phyloP scores from a whole-genome alignment of 2,329 filamentous ascomycete genomes.

The Gremmenia infestans region DNA sequence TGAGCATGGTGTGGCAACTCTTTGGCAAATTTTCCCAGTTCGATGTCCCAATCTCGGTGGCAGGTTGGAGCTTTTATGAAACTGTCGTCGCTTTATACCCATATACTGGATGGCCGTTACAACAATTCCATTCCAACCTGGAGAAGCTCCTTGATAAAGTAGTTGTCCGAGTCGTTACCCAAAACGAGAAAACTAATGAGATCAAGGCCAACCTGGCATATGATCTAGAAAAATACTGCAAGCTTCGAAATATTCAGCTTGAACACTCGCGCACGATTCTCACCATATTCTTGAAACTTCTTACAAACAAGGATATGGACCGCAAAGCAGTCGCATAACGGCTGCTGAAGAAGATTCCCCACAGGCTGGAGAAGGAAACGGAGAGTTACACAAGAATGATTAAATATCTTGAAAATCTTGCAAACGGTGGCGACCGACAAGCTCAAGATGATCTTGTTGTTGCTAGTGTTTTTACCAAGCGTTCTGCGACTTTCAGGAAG shows the following conservation, averaged over 20 bases:
- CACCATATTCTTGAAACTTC: slow-evolving; percentile 17
- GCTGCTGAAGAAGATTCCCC: slow-evolving; percentile 13
- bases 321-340: slow-evolving; percentile 9
- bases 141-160: slow-evolving; percentile 23
- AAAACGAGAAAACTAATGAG: slow-evolving; percentile 12
- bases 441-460: slow-evolving; percentile 16
- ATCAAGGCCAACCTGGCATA: slow-evolving; percentile 9
- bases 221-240: slow-evolving; percentile 17
- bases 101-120: slow-evolving; percentile 19
- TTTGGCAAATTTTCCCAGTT: slow-evolving; percentile 14
- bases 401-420: slow-evolving; percentile 15
- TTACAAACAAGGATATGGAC: slow-evolving; percentile 7
- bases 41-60: slow-evolving; percentile 15
- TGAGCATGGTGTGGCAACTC: slow-evolving; percentile 24
- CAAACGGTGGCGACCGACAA: slow-evolving; percentile 9
- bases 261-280: slow-evolving; percentile 21
- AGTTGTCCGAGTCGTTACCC: slow-evolving; percentile 17
- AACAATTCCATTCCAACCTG: slow-evolving; percentile 17
- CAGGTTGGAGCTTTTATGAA: slow-evolving; percentile 22
- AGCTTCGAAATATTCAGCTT: slow-evolving; percentile 22
- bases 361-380: slow-evolving; percentile 11
- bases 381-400: slow-evolving; percentile 18
- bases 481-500: slow-evolving; percentile 18
- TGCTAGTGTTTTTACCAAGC: slow-evolving; percentile 19
- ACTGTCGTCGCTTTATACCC: slow-evolving; percentile 20